phyloP scores from a whole-genome alignment of 2,329 filamentous ascomycete genomes.

The Eutypa lata region DNA sequence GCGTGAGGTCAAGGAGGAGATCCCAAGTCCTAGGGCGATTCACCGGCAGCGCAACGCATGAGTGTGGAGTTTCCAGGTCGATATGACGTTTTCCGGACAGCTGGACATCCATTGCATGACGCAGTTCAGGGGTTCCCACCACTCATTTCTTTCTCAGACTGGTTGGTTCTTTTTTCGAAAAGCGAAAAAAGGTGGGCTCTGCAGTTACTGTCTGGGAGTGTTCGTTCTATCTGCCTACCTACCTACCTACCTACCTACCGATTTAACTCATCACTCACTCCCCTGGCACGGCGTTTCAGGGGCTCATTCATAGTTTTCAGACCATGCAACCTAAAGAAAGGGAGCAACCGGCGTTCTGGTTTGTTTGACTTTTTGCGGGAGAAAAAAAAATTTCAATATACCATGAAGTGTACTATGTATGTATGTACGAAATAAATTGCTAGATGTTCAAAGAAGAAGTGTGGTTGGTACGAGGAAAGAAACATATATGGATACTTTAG shows the following conservation, averaged over 20 bases:
- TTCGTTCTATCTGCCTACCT: background rate
- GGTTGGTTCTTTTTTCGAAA: no score
- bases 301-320: background rate
- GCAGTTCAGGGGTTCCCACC: no score
- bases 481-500: no score
- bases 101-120: no score
- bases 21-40: background rate
- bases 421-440: no score
- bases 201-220: background rate
- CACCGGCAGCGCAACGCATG: background rate
- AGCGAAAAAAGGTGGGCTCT: no score
- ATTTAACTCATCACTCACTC: background rate
- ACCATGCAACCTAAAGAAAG: background rate
- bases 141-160: background rate
- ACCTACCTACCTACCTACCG: background rate
- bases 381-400: no score
- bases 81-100: no score
- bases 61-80: background rate
- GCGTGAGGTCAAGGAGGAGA: background rate
- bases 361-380: background rate
- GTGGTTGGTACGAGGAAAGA: no score
- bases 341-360: background rate
- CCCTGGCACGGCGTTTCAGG: background rate
- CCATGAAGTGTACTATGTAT: no score
- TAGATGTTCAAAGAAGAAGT: no score